Conservation (phyloP, 2,329 filamentous ascomycete genomes). For the Polytolypa hystricis region DNA sequence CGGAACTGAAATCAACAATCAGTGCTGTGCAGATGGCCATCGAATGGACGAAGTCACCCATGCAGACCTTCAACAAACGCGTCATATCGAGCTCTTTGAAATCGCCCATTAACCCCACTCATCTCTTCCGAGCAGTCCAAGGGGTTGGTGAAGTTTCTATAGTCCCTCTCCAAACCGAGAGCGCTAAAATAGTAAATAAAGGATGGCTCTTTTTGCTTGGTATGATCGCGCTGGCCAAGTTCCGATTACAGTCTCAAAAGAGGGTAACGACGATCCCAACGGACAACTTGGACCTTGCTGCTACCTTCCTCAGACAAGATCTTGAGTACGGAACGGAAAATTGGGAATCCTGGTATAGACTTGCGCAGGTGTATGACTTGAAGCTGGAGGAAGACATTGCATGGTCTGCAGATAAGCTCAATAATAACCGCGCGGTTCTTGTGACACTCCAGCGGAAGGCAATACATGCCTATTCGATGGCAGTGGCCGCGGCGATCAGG, state of each 20-base stretch:
- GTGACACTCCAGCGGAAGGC: constrained; percentile 65
- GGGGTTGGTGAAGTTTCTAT: constrained; percentile 67
- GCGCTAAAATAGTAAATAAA: constrained; percentile 58
- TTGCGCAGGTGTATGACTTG: constrained; percentile 78
- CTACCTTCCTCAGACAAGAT: constrained; percentile 69
- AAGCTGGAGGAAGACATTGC: constrained; percentile 78
- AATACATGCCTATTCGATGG: constrained; percentile 72
- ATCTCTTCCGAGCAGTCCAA: constrained; percentile 67
- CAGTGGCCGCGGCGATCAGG: constrained; percentile 50
- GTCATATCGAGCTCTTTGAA: constrained; percentile 73
- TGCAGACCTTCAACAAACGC: constrained; percentile 77
- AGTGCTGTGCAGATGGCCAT: constrained; percentile 88
- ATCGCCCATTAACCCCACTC: constrained; percentile 68
- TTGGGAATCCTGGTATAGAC: constrained; percentile 85
- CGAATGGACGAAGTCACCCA: constrained; percentile 62
- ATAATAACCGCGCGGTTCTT: constrained; percentile 65
- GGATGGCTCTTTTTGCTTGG: constrained; percentile 91
- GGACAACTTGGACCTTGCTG: constrained; percentile 72
- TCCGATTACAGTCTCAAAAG: constrained; percentile 66
- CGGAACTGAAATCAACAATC: constrained; percentile 78
- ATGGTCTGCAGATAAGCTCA: constrained; percentile 86
- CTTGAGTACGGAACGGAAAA: constrained; percentile 69
- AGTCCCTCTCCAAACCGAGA: constrained; percentile 58
- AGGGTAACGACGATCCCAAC: constrained; percentile 67
- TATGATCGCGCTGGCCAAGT: constrained; percentile 78